Conservation (phyloP, 306 rosid species). For the Macrotyloma uniflorum region DNA sequence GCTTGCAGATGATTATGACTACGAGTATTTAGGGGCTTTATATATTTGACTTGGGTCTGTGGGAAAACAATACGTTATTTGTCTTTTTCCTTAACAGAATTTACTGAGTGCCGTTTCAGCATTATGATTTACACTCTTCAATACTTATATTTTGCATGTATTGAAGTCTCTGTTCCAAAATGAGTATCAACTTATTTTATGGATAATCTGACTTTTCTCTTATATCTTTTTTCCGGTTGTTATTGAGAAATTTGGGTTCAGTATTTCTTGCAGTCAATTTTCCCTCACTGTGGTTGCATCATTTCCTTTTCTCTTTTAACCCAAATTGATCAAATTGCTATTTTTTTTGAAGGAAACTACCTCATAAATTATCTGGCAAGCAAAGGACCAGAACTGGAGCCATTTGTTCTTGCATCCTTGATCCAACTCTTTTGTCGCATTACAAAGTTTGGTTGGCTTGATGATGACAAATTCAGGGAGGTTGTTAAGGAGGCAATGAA, state of each 20-base stretch:
- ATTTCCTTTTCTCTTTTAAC: background rate
- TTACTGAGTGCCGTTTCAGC: conserved; percentile 12
- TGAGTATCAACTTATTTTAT: conserved; percentile 17
- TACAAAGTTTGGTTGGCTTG: conserved; percentile 60
- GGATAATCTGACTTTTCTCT: conserved; percentile 7
- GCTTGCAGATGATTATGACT: conserved; percentile 39
- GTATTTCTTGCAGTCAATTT: conserved; percentile 8
- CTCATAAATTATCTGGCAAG: conserved; percentile 57
- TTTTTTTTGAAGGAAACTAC: conserved; percentile 58
- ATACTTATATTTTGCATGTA: background rate
- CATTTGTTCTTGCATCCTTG: conserved; percentile 55
- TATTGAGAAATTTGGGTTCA: conserved; percentile 22
- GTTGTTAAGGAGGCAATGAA: conserved; percentile 48
- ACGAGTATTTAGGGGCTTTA: conserved; percentile 28
- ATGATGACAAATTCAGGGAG: conserved; percentile 55
- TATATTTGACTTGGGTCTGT: conserved; percentile 26
- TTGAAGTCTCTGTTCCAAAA: conserved; percentile 17
- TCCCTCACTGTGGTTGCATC: conserved; percentile 21
- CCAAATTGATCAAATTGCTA: conserved; percentile 42
- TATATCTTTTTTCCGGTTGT: conserved; percentile 7
- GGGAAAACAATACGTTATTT: conserved; percentile 10
- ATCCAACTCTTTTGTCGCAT: conserved; percentile 54
- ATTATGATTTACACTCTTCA: background rate
- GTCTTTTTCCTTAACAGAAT: conserved; percentile 20
- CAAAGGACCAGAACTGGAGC: conserved; percentile 57